Evolutionary conservation across 2,329 filamentous ascomycete species (phyloP), one percentile per base, ranked within the genome.

Genomic region (Cladosporium phlei): DNA sequence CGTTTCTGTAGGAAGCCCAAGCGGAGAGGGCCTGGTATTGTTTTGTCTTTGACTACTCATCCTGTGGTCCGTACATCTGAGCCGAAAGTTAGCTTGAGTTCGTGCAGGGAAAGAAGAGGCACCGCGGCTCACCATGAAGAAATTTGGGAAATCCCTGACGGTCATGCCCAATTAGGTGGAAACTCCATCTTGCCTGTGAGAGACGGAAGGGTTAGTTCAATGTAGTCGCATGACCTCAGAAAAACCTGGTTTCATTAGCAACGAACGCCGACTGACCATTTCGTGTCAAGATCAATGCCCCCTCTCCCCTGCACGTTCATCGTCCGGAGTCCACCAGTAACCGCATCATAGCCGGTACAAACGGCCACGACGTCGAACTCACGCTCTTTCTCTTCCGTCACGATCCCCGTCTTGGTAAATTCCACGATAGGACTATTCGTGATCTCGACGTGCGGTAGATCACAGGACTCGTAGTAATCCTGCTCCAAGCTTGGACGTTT

Each of bases 381-480:
- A 22, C 66, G 59, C 21, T 62, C 53, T 48, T 69, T 69, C 37
- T 73, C 59, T 25, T 49, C 52, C 1, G 68, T 70, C 8, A 64
- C 59, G 44, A 74, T 69, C 5, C 70, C 70, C 4, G 60, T 69
- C 54, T 69, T 64, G 0, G 60, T 68, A n/a, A 73, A 50, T 33
- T 68, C 66, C 8, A 59, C 52, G 38, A 74, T 68, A 0, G 70
- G 68, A 0, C 59, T 67, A 49, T 66, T 61, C 34, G 66, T 68
- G 29, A 70, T 57, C 40, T 72, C 65, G 30, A 71, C 59, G 47
- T 72, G 63, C 1, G 63, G 61, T 39, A 57, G 62, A 49, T 73
- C 66, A 3, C 72, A 53, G 56, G 66, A 59, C 52, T 74, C 70
- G 48, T 72, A 74, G 49, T 68, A 73, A 54, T 73, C 66, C 48